Percentiles rank a stretch among this genome's conserved stretches.
These are phyloP conservation scores for Marchantia polymorpha DNA, from an alignment of 225 moss, liverwort and hornwort genomes.

Conservation along the genomic window DNA sequence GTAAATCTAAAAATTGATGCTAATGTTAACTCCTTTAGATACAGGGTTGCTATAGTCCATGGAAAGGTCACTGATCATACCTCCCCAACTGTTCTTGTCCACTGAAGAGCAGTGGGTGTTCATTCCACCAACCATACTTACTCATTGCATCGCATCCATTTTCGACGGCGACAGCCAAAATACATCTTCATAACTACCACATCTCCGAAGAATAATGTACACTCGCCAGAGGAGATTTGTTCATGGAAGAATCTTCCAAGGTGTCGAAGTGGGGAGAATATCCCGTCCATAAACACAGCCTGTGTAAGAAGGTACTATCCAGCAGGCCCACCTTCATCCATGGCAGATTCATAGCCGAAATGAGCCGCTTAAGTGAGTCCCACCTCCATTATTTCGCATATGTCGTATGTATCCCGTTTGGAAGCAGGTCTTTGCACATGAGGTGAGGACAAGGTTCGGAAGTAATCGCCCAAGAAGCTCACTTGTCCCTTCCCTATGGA, in stretches of 20 bases:
- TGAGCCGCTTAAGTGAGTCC: background rate
- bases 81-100: background rate
- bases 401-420: slow-evolving; percentile 21
- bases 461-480: background rate
- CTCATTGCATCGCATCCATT: background rate
- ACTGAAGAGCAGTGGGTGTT: background rate
- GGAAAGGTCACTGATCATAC: slow-evolving; percentile 5
- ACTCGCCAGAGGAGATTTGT: background rate
- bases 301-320: background rate
- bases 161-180: slow-evolving; percentile 3
- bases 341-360: slow-evolving; percentile 4
- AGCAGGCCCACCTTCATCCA: background rate
- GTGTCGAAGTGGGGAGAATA: background rate
- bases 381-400: background rate
- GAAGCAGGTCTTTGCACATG: slow-evolving; percentile 8
- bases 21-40: background rate
- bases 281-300: slow-evolving; percentile 10
- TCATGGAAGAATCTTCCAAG: background rate
- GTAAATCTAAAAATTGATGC: background rate
- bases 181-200: background rate
- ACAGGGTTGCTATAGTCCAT: background rate
- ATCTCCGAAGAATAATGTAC: slow-evolving; percentile 22
- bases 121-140: background rate
- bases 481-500: background rate
- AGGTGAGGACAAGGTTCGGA: background rate